Conservation (phyloP, 257 asterid species). For the Plantago elongata region DNA sequence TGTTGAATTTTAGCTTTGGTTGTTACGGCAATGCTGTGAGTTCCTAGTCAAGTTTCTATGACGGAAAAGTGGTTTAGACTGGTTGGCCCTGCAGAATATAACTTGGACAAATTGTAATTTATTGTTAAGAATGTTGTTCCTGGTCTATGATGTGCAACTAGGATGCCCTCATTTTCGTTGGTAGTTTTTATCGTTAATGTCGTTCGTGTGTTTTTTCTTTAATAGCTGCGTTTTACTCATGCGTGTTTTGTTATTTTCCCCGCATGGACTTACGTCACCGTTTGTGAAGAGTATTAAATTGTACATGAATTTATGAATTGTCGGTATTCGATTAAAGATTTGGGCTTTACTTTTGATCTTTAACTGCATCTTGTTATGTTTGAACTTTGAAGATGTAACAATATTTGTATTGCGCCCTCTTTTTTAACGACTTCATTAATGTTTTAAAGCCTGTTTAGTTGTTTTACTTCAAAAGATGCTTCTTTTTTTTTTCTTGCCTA, state of each 20-base stretch:
- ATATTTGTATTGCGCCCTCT: not conserved
- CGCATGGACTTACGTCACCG: not conserved
- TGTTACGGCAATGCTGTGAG: too few species aligned
- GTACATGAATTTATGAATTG: not conserved
- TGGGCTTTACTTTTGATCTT: too few species aligned
- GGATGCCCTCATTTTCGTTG: not conserved
- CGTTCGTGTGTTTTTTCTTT: not conserved
- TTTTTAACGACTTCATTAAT: not conserved
- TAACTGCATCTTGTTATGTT: not conserved
- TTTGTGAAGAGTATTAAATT: too few species aligned
- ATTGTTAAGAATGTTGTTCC: not conserved
- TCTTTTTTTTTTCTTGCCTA: not conserved
- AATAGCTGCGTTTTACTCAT: not conserved
- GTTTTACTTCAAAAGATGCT: not conserved
- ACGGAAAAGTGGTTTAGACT: not conserved
- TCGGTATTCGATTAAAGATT: too few species aligned
- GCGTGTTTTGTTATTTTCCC: not conserved
- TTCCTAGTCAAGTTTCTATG: not conserved
- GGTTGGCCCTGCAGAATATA: not conserved
- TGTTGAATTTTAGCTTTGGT: too few species aligned
- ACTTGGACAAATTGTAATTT: not conserved
- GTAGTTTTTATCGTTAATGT: too few species aligned
- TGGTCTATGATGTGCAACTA: not conserved
- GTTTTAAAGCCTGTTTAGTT: not conserved
- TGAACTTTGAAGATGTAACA: not conserved